Base-by-base conservation (phyloP, 2,329 filamentous ascomycete species). In the Trichoderma sp. region DNA sequence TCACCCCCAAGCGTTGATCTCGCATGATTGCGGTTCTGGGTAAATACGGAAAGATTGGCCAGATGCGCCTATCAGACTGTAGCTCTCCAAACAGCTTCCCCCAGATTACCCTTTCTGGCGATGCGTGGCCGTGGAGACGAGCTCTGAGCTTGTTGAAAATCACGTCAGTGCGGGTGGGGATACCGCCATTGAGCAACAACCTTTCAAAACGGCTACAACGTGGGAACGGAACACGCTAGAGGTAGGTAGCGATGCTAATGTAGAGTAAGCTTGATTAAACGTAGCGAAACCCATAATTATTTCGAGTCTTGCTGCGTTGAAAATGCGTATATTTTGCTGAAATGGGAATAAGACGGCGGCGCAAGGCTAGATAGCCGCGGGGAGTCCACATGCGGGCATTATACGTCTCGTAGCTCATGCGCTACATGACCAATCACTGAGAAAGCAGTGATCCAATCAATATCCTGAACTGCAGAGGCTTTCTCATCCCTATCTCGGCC, bases 111-210 rank as follows among this genome's bases (percentile, higher is more conserved):
- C 52, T 32, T 66, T 66, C 39, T 66, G 54, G 54, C 64, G 54
- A 55, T 64, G 60, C 32, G 32, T 34, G 56, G 6, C 14, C 56
- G 56, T 39, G 56, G 60, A 55, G 60, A 56, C 52, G 16, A 56
- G 34, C 28, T 55, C 30, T 46, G 24, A 28, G 64, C 39, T 37
- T 63, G 30, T 32, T 54, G 39, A 5, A 59, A 68, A 68, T 68
- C 66, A 68, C 66, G 66, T 68, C 66, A 68, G 58, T 24, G 39
- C 6, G 51, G 39, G 66, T 51, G 66, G 66, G 66, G 66, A 68
- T 68, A 68, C 66, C 59, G 66, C 39, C 66, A 68, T 68, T 54
- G 18, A 34, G 56, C 30, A 34, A 60, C 46, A 16, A 32, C 18
- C 46, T 43, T 51, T 16, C 18, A 43, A 21, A 21, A 26, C 49